Conservation (phyloP, 352 stramenopile genomes). For the Pythium volutum region DNA sequence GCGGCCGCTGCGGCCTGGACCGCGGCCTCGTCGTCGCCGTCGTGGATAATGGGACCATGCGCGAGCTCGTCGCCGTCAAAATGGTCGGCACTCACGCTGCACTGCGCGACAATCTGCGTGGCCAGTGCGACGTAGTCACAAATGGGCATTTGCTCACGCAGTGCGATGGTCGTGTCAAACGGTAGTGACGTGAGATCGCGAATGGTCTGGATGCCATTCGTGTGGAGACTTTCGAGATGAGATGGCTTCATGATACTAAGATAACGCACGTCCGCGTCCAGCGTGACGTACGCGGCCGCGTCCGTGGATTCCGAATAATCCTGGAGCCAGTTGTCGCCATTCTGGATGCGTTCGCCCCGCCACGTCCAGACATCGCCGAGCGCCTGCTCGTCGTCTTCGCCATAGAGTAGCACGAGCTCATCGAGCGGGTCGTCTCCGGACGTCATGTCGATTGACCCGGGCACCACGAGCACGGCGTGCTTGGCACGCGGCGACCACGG, state of each 20-base stretch:
- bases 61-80: constrained; percentile 51
- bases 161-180: constrained; percentile 44
- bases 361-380: constrained; percentile 69
- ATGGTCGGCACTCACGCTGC: constrained; percentile 38
- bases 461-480: constrained; percentile 41
- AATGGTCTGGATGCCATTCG: constrained; percentile 72
- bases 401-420: constrained; percentile 58
- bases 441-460: constrained; percentile 36
- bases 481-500: constrained; percentile 58
- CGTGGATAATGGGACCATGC: constrained; percentile 40
- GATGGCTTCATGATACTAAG: constrained; percentile 47
- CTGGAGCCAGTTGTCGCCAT: constrained; percentile 32
- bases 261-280: constrained; percentile 44
- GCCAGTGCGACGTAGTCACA: constrained; percentile 72
- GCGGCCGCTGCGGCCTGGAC: constrained; percentile 12
- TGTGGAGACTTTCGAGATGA: constrained; percentile 50
- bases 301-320: constrained; percentile 42
- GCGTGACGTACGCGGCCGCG: constrained; percentile 40
- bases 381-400: constrained; percentile 55
- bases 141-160: constrained; percentile 57
- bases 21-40: constrained; percentile 19
- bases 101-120: constrained; percentile 52
- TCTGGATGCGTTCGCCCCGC: constrained; percentile 28
- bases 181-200: constrained; percentile 64
- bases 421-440: constrained; percentile 44